These are phyloP conservation scores for Alternaria ventricosa DNA, from an alignment of 2,329 filamentous ascomycete species.

Conservation along the genomic window DNA sequence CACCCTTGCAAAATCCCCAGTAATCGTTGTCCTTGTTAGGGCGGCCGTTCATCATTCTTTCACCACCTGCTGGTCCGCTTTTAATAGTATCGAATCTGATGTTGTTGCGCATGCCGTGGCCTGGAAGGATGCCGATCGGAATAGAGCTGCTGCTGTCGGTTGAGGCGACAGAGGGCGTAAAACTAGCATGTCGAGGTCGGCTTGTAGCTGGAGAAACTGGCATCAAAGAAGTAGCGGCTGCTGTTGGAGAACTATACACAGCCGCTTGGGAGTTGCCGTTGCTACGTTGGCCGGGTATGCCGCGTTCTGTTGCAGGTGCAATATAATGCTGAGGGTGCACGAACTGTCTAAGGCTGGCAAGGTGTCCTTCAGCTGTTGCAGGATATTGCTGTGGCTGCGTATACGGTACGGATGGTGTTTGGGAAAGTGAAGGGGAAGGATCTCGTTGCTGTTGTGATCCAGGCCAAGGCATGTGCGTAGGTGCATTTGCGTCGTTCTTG, in stretches of 20 bases:
- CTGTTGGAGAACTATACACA: background rate
- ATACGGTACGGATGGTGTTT: background rate
- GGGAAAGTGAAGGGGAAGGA: background rate
- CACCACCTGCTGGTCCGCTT: conserved; percentile 20
- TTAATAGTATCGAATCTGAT: conserved; percentile 29
- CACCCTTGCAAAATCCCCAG: conserved; percentile 52
- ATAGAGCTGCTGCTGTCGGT: conserved; percentile 23
- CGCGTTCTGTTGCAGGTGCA: background rate
- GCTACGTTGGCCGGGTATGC: background rate
- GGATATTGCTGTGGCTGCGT: background rate
- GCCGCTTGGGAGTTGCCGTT: background rate
- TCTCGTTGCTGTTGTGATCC: conserved; percentile 5
- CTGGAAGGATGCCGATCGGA: conserved; percentile 20
- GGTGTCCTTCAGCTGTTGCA: background rate
- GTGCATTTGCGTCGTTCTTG: background rate
- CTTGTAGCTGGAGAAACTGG: background rate
- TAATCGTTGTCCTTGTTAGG: conserved; percentile 50
- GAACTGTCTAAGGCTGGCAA: background rate
- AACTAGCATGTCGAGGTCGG: conserved; percentile 11
- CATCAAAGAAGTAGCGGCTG: background rate
- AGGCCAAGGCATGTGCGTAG: conserved; percentile 11
- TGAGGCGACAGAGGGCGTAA: conserved; percentile 23
- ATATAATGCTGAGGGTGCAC: background rate
- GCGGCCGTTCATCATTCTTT: conserved; percentile 43
- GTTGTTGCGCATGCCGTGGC: conserved; percentile 8